phyloP scores from a whole-genome alignment of 306 rosid species.

The Medicago lupulina region DNA sequence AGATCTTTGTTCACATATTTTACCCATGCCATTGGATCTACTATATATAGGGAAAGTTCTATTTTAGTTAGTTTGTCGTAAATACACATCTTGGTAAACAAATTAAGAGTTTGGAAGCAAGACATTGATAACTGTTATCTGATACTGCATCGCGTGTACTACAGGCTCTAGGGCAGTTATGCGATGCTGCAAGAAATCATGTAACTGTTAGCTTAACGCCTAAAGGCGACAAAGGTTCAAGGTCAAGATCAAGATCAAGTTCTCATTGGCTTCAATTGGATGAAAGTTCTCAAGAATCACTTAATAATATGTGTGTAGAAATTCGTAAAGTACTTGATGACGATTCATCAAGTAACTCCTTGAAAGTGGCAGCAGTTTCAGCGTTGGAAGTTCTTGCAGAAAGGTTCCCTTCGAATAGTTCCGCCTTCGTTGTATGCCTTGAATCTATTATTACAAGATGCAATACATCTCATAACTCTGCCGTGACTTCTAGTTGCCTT shows the following conservation, averaged over 20 bases:
- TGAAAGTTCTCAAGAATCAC: slow-evolving; percentile 60
- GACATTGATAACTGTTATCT: slow-evolving; percentile 22
- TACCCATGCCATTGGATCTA: neutral
- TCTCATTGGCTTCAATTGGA: slow-evolving; percentile 61
- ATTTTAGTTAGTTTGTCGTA: slow-evolving; percentile 21
- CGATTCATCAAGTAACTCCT: slow-evolving; percentile 54
- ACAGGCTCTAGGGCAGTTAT: slow-evolving; percentile 86
- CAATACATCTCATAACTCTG: slow-evolving; percentile 51
- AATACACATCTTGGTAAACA: neutral
- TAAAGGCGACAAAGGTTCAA: slow-evolving; percentile 51
- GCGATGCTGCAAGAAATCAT: slow-evolving; percentile 68
- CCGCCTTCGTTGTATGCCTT: slow-evolving; percentile 66
- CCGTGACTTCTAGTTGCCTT: slow-evolving; percentile 74
- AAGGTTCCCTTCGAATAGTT: slow-evolving; percentile 61
- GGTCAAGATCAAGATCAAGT: slow-evolving; percentile 46
- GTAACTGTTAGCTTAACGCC: slow-evolving; percentile 44
- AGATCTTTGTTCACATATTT: neutral
- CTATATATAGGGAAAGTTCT: neutral
- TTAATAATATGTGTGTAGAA: slow-evolving; percentile 61
- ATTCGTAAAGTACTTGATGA: slow-evolving; percentile 64
- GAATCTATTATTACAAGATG: slow-evolving; percentile 62
- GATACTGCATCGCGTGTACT: slow-evolving; percentile 35
- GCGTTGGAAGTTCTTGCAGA: slow-evolving; percentile 83
- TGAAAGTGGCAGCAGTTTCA: slow-evolving; percentile 82
- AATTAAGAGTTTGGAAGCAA: neutral